A percentile compares a stretch with the other conserved stretches of the same genome.
These are phyloP conservation scores for Anthracocystis panici-leucophaei DNA, from an alignment of 1,284 basidiomycete genomes.

Conservation along the genomic window DNA sequence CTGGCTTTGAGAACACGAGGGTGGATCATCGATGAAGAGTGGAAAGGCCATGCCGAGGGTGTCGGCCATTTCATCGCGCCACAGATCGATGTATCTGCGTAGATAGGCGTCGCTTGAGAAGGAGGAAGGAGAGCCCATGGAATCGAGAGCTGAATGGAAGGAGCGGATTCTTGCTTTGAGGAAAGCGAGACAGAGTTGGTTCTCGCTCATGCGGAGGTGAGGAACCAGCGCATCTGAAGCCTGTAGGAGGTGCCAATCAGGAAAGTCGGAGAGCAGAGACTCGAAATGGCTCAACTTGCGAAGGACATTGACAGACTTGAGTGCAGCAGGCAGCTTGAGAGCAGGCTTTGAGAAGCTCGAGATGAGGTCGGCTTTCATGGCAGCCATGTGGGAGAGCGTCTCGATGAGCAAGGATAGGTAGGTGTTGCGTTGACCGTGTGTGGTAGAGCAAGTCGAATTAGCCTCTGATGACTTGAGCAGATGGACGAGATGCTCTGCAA, in stretches of 20 bases:
- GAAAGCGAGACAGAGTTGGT: slow-evolving; percentile 78
- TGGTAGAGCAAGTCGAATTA: neutral
- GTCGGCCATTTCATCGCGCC: slow-evolving; percentile 92
- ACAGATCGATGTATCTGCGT: slow-evolving; percentile 83
- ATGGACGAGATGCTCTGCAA: slow-evolving; percentile 77
- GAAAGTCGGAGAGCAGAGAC: slow-evolving; percentile 13
- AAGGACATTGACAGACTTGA: slow-evolving; percentile 86
- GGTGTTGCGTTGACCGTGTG: slow-evolving; percentile 23
- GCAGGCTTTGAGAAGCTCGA: slow-evolving; percentile 81
- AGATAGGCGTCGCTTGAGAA: slow-evolving; percentile 37
- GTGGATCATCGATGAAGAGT: slow-evolving; percentile 82
- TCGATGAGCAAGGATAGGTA: slow-evolving; percentile 79
- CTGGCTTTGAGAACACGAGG: neutral
- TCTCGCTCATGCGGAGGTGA: slow-evolving; percentile 73
- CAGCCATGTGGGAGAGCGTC: slow-evolving; percentile 78
- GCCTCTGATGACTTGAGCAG: slow-evolving; percentile 66
- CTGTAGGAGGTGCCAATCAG: slow-evolving; percentile 9
- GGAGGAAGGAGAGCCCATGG: slow-evolving; percentile 34
- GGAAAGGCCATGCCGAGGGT: slow-evolving; percentile 88
- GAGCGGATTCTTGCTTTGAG: slow-evolving; percentile 76
- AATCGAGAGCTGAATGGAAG: slow-evolving; percentile 72
- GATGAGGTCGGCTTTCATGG: slow-evolving; percentile 77
- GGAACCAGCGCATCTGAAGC: slow-evolving; percentile 5
- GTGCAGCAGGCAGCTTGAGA: slow-evolving; percentile 85
- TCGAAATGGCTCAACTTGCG: slow-evolving; percentile 77